These are phyloP conservation scores for Hanseniaspora jakobsenii DNA, from an alignment of 805 yeast genomes.

Conservation along the genomic window DNA sequence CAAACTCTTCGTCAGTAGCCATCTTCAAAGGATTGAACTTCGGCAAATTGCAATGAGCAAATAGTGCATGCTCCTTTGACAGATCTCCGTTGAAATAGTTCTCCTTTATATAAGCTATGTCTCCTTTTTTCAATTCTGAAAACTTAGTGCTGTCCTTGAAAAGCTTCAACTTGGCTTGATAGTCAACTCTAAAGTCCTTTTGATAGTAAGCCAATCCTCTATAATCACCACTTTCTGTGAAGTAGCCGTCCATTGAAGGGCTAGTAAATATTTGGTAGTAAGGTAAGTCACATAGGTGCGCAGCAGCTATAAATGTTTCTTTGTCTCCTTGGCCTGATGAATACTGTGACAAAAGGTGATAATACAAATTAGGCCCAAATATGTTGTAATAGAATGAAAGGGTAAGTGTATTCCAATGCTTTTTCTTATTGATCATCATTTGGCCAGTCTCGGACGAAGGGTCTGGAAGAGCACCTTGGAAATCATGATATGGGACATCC, in stretches of 20 bases:
- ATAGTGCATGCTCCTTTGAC: constrained; percentile 22
- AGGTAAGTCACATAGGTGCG: constrained; percentile 37
- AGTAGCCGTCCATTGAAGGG: constrained; percentile 31
- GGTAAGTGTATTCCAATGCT: constrained; percentile 47
- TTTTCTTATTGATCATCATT: constrained; percentile 45
- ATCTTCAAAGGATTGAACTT: constrained; percentile 29
- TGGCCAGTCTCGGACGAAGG: constrained; percentile 64
- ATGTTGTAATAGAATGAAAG: constrained; percentile 54
- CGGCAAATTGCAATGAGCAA: constrained; percentile 31
- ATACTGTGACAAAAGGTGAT: constrained; percentile 58
- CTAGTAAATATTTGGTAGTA: constrained; percentile 41
- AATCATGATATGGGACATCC: constrained; percentile 43
- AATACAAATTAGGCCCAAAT: constrained; percentile 54
- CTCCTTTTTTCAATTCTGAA: not conserved
- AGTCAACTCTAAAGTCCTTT: constrained; percentile 41
- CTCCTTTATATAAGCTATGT: constrained; percentile 1
- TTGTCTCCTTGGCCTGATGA: constrained; percentile 73
- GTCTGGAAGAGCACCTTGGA: constrained; percentile 53
- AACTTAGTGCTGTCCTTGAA: not conserved
- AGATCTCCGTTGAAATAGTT: constrained; percentile 15
- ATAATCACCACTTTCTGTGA: constrained; percentile 21
- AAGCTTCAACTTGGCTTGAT: constrained; percentile 18
- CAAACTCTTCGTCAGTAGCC: constrained; percentile 17
- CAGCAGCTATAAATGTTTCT: constrained; percentile 64
- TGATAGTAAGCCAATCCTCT: constrained; percentile 37